phyloP scores from a whole-genome alignment of 2,329 filamentous ascomycete species.

The Diatrype stigma region DNA sequence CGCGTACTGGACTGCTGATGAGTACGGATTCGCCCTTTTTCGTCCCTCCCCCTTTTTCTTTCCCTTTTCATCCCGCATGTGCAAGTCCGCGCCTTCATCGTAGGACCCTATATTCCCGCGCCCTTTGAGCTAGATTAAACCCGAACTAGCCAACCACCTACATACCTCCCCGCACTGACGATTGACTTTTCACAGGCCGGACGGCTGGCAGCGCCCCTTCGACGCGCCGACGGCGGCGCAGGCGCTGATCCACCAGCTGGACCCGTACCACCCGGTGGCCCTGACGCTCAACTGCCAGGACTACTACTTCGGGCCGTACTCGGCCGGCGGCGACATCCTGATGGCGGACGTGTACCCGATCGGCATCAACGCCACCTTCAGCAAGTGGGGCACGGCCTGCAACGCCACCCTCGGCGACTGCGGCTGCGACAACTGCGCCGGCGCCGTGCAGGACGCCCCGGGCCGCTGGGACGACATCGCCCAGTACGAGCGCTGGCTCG shows the following conservation, averaged over 20 bases:
- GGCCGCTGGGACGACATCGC: conserved; percentile 35
- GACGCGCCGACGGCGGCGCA: conserved; percentile 39
- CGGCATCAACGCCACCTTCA: conserved; percentile 50
- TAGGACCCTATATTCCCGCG: too few relatives aligned
- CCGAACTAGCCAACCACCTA: too few relatives aligned
- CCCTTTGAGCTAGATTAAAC: too few relatives aligned
- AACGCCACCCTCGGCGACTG: conserved; percentile 59
- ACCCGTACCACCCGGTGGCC: conserved; percentile 59
- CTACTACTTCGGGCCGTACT: conserved; percentile 55
- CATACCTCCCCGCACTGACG: not conserved
- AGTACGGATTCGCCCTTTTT: conserved; percentile 27
- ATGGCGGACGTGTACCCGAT: conserved; percentile 59
- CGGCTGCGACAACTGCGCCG: conserved; percentile 58
- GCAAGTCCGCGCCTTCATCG: too few relatives aligned
- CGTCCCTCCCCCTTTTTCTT: not conserved
- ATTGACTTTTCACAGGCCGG: conserved; percentile 37
- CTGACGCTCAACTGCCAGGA: conserved; percentile 59
- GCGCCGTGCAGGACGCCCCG: conserved; percentile 48
- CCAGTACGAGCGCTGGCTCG: conserved; percentile 36
- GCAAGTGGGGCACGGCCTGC: conserved; percentile 51
- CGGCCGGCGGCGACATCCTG: conserved; percentile 51
- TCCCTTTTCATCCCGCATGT: too few relatives aligned
- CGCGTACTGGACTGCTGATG: conserved; percentile 43
- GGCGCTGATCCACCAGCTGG: conserved; percentile 42
- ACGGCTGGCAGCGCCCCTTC: conserved; percentile 34